A percentile compares a stretch with the other conserved stretches of the same genome.
Evolutionary conservation across 805 yeast species (phyloP).

Genomic region (Candida adriatica): DNA sequence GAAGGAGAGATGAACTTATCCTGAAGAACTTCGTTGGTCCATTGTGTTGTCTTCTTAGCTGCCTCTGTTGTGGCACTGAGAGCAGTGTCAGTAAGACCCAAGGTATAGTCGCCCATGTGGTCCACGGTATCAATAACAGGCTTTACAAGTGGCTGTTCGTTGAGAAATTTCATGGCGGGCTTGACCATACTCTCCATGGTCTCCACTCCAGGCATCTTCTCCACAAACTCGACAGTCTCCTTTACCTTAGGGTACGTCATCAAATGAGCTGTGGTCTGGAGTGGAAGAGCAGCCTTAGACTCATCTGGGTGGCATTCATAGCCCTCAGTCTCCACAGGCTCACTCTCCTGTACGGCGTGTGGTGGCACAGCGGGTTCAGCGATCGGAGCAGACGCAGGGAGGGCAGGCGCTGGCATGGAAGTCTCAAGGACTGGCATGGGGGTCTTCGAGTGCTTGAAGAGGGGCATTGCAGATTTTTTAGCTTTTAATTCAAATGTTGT

Average conservation of each 20-base stretch:
- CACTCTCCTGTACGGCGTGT: no score
- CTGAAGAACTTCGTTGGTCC: slow-evolving; percentile 26
- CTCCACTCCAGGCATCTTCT: slow-evolving; percentile 32
- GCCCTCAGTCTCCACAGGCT: no score
- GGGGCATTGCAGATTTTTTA: no score
- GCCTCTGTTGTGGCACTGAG: slow-evolving; percentile 37
- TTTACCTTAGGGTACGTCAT: slow-evolving; percentile 42
- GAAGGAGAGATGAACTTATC: slow-evolving; percentile 40
- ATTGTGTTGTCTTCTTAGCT: slow-evolving; percentile 29
- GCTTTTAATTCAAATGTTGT: no score
- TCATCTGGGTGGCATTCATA: no score
- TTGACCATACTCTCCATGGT: slow-evolving; percentile 26
- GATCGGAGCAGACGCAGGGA: no score
- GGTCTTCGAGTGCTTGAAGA: no score
- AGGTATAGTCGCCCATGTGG: slow-evolving; percentile 45
- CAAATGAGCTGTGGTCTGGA: slow-evolving; percentile 29
- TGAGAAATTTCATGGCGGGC: slow-evolving; percentile 23
- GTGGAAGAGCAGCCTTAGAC: no score
- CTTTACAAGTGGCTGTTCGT: slow-evolving; percentile 29
- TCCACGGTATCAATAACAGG: slow-evolving; percentile 45
- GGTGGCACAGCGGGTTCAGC: no score
- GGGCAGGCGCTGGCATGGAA: no score
- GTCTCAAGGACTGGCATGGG: no score
- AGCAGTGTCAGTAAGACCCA: slow-evolving; percentile 58
- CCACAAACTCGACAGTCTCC: slow-evolving; percentile 30